Base-by-base conservation (phyloP, 78 protist species). In the Salpingoeca rosetta region DNA sequence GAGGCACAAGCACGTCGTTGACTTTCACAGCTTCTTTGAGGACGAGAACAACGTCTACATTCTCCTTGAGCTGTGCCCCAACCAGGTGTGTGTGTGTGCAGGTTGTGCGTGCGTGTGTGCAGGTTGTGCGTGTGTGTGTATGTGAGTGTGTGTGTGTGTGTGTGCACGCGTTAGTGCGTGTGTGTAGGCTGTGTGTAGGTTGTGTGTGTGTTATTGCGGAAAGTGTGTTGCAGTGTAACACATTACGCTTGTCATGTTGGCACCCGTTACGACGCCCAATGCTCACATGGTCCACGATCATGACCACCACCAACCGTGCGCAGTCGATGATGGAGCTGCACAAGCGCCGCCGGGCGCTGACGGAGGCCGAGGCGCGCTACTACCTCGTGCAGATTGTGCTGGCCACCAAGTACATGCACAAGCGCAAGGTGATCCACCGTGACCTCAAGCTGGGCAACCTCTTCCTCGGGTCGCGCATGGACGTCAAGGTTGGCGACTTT, bases 401-500 rank as follows among this genome's bases (percentile, higher is more conserved):
- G 41, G 93, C 88, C 17, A 44, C 87, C 24, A 11, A 77, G 74
- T 88, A 92, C 83, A 3, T 94, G 88, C 96, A 94, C 90, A 26
- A 10, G 37, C 1, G 42, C 56, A 76, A 41, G 24, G 84, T 93
- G 80, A 90, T 96, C 80, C 97, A 94, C 88, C 86, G 98, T 0
- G 96, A 95, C 77, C 87, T 93, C 41, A 97, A 96, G 84, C 87
- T 95, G 38, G 97, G 97, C 41, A 97, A 96, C 88, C 84, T 98
- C 28, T 94, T 97, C 84, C 90, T 97, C 85, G 79, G 51, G 80
- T 35, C 0, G 40, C 74, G 92, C 79, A 89, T 91, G 92, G 74
- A 85, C 27, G 76, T 96, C 56, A 95, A 95, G 88, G 88, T 98
- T 65, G 98, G 98, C 39, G 99, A 98, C 88, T 98, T 98, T 83